Percentiles rank a stretch among this genome's conserved stretches.
phyloP scores from a whole-genome alignment of 108 stramenopile genomes.

The Cyclotella sp. region DNA sequence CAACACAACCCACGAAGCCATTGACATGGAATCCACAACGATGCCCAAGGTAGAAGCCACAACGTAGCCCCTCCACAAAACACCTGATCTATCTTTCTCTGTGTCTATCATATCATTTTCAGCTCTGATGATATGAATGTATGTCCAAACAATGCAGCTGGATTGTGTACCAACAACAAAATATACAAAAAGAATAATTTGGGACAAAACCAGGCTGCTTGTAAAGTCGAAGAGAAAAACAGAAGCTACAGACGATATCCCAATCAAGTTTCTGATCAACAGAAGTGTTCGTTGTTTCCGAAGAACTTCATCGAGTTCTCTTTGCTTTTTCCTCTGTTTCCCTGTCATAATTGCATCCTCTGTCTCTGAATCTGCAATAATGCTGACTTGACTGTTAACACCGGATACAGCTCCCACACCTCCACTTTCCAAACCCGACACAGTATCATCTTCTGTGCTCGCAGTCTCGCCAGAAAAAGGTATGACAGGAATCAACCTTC shows the following conservation, averaged over 20 bases:
- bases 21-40: constrained; percentile 64
- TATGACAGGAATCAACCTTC: constrained; percentile 32
- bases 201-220: constrained; percentile 33
- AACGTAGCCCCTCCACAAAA: constrained; percentile 60
- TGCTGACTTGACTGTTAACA: constrained; percentile 3
- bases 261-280: constrained; percentile 35
- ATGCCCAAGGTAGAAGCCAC: constrained; percentile 41
- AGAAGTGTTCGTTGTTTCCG: constrained; percentile 35
- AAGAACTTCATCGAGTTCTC: constrained; percentile 39
- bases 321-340: constrained; percentile 37
- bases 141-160: constrained; percentile 38
- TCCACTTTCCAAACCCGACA: background rate
- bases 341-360: constrained; percentile 32
- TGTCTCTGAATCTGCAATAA: background rate
- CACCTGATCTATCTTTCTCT: constrained; percentile 50
- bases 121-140: constrained; percentile 26
- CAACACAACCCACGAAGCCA: constrained; percentile 59
- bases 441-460: constrained; percentile 29
- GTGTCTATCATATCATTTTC: constrained; percentile 36
- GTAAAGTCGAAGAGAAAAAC: constrained; percentile 29
- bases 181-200: constrained; percentile 33
- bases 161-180: constrained; percentile 44
- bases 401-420: constrained; percentile 12
- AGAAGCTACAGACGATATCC: constrained; percentile 26
- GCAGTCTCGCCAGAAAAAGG: constrained; percentile 15